Base-by-base conservation (phyloP, 192 early-diverging fungal species). In the Rhizoclosmatium sp. region DNA sequence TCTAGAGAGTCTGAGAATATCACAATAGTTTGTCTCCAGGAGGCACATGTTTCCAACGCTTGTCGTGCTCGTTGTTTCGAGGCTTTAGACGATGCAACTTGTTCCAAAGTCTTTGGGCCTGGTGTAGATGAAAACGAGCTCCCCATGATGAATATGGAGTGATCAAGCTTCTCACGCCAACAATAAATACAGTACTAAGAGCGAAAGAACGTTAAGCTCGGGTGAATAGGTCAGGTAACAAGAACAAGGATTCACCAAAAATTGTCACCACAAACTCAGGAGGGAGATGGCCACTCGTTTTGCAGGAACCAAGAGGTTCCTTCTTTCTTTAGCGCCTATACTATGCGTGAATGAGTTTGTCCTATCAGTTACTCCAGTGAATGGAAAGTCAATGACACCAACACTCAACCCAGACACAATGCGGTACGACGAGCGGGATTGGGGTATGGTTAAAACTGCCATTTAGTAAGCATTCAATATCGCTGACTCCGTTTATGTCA, bases 321-420 rank as follows among this genome's bases (percentile, higher is more conserved):
- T 71, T 47, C 42, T 59, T 23, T 21, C 31, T 16, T 21, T 58
- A 14, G 70, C 78, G 9, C 78, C 78, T 2, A 7, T 74, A 4
- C 78, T 80, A 4, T 71, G 71, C 48, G 54, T 80, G n/a, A 42
- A 74, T 9, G 70, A 80, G 71, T 80, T 72, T 59, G 47, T 80
- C 64, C 16, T 65, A 41, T 59, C 59, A 19, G 70, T 74, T 7
- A 48, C 56, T 16, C 78, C 71, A n/a, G 48, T 80, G 47, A 73
- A 60, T n/a, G 78, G 78, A 56, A 62, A 64, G 48, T 49, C 44
- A 40, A 80, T 80, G 78, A 62, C 19, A 5, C 78, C 78, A 9
- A 80, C 78, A 4, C 71, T 80, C 12, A 80, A 80, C 45, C 78
- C 78, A 40, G 78, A 80, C 46, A 64, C 69, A 10, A 5, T 75